These are phyloP conservation scores for Chrysoporthe deuterocubensis DNA, from an alignment of 2,329 filamentous ascomycete species.

Conservation along the genomic window DNA sequence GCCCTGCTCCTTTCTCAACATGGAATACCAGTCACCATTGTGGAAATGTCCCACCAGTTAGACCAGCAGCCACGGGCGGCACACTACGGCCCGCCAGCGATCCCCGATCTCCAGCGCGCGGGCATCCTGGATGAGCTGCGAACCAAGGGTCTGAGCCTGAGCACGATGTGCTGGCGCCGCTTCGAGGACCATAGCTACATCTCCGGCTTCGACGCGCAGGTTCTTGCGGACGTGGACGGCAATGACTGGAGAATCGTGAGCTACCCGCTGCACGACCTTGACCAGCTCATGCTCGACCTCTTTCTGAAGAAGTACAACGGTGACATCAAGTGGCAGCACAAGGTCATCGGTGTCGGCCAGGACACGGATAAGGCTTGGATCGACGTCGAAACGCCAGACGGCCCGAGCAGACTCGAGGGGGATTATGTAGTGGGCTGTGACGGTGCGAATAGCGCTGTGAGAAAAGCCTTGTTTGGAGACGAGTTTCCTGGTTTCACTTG, in stretches of 20 bases:
- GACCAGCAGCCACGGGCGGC: conserved; percentile 65
- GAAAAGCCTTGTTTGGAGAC: conserved; percentile 55
- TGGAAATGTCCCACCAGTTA: conserved; percentile 59
- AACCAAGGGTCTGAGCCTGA: conserved; percentile 43
- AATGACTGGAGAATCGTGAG: conserved; percentile 46
- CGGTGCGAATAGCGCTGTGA: conserved; percentile 53
- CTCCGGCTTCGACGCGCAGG: conserved; percentile 41
- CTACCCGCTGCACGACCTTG: conserved; percentile 47
- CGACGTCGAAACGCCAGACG: conserved; percentile 45
- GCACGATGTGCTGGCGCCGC: conserved; percentile 46
- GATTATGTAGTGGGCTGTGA: conserved; percentile 63
- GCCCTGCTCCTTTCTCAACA: conserved; percentile 57
- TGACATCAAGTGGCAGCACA: conserved; percentile 50
- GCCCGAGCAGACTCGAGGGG: conserved; percentile 43
- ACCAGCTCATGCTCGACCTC: conserved; percentile 48
- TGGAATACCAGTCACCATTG: conserved; percentile 55
- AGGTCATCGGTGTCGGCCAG: conserved; percentile 51
- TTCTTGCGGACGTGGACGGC: conserved; percentile 43
- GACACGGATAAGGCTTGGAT: conserved; percentile 50
- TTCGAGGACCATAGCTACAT: conserved; percentile 42
- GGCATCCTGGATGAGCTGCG: conserved; percentile 56
- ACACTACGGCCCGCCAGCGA: conserved; percentile 63
- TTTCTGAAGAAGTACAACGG: conserved; percentile 41
- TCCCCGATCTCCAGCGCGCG: conserved; percentile 61
- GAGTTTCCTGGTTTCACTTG: conserved; percentile 64